Percentiles rank a stretch among this genome's conserved stretches.
Conservation (phyloP, 2,329 filamentous ascomycete genomes). For the Colletotrichum caudatum region DNA sequence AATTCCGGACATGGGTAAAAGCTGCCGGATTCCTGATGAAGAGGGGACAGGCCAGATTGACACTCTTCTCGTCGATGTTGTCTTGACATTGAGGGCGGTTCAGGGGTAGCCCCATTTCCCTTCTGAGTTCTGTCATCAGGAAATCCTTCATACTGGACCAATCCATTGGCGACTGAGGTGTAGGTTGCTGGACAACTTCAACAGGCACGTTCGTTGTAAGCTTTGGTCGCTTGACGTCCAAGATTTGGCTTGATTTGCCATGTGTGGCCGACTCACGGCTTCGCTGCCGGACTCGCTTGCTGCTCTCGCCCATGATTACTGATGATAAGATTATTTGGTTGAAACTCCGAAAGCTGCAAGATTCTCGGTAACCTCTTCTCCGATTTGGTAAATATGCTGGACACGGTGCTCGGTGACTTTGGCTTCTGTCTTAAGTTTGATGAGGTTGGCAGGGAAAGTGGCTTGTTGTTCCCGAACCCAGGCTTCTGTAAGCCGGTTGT, state of each 20-base stretch:
- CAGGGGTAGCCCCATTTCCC: conserved; percentile 35
- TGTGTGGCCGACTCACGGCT: conserved; percentile 34
- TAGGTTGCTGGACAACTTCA: conserved; percentile 31
- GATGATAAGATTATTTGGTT: conserved; percentile 7
- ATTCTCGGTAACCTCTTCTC: conserved; percentile 32
- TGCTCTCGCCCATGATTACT: conserved; percentile 38
- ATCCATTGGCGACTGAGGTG: conserved; percentile 19
- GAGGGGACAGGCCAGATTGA: conserved; percentile 38
- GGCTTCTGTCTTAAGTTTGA: conserved; percentile 34
- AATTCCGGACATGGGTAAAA: conserved; percentile 37
- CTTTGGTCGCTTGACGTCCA: conserved; percentile 35
- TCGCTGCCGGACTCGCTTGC: conserved; percentile 38
- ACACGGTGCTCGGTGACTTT: conserved; percentile 31
- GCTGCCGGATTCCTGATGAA: conserved; percentile 37
- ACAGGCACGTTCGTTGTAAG: conserved; percentile 32
- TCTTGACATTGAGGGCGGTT: conserved; percentile 22
- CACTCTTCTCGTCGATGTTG: conserved; percentile 38
- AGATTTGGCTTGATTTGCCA: conserved; percentile 14
- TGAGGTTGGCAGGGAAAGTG: conserved; percentile 34
- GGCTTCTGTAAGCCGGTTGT: conserved; percentile 37
- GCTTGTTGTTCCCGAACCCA: conserved; percentile 40
- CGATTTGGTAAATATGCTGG: conserved; percentile 34
- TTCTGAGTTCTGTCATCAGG: conserved; percentile 35
- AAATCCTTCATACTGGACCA: conserved; percentile 40
- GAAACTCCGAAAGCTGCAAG: conserved; percentile 28